Conservation (phyloP, 306 rosid genomes). For the Prunus armeniaca region DNA sequence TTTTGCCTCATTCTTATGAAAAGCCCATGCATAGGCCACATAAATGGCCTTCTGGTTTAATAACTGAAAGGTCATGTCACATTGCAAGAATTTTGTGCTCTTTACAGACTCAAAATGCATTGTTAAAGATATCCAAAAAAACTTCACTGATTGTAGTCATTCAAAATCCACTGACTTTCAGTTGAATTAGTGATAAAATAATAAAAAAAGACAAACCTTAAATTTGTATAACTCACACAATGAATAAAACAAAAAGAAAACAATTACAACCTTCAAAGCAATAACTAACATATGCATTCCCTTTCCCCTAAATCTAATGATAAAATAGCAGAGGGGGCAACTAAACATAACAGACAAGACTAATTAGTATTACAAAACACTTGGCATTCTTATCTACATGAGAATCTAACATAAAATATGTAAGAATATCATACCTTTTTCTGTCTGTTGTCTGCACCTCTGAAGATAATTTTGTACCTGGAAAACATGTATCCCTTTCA, state of each 20-base stretch:
- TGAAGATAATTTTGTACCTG: conserved; percentile 47
- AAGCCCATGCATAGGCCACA: neutral
- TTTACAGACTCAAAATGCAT: neutral
- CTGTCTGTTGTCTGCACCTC: conserved; percentile 35
- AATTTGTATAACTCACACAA: too few relatives aligned
- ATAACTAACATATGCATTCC: neutral
- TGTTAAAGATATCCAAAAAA: neutral
- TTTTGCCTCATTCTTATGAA: neutral
- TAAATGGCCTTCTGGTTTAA: neutral
- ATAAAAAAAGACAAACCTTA: too few relatives aligned
- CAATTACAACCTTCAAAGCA: neutral
- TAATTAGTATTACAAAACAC: neutral
- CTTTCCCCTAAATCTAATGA: neutral
- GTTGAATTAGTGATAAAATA: too few relatives aligned
- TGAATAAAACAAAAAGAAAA: too few relatives aligned
- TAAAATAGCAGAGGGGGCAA: neutral
- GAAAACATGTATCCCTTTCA: conserved; percentile 50
- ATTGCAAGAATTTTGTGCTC: neutral
- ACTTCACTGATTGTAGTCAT: neutral
- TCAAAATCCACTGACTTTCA: neutral
- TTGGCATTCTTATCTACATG: too few relatives aligned
- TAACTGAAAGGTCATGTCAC: neutral
- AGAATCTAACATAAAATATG: neutral
- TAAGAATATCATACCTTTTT: conserved; percentile 43
- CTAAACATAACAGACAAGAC: neutral